phyloP scores from a whole-genome alignment of 2,329 filamentous ascomycete species.

The Ascomycota sp. region DNA sequence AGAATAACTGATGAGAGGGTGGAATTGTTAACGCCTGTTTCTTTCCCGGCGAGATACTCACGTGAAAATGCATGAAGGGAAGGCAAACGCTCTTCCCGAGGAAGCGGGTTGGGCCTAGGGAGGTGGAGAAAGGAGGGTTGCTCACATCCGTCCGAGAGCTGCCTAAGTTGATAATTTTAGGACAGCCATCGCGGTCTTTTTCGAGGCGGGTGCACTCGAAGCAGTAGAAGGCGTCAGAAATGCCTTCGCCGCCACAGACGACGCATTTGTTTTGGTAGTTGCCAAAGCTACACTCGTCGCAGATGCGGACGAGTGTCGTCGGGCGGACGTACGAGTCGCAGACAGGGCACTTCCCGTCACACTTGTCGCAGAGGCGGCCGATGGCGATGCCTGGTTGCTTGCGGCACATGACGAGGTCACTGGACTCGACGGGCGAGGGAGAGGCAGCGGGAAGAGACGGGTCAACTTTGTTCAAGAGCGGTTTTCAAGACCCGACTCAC shows the following conservation, averaged over 20 bases:
- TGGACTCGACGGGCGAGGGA: constrained; percentile 12
- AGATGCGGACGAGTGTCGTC: constrained; percentile 92
- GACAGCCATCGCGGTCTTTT: constrained; percentile 92
- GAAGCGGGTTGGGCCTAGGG: not conserved
- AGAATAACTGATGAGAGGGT: constrained; percentile 27
- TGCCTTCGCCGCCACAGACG: constrained; percentile 93
- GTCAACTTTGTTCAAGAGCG: not conserved
- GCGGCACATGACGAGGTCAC: constrained; percentile 98
- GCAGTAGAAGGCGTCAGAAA: constrained; percentile 97
- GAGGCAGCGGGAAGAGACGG: not conserved
- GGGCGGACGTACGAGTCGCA: constrained; percentile 98
- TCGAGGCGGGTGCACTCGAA: constrained; percentile 95
- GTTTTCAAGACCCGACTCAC: constrained; percentile 25
- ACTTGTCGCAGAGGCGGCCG: constrained; percentile 98
- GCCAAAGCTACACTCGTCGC: constrained; percentile 97
- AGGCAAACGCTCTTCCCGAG: no score
- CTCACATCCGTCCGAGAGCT: constrained; percentile 82
- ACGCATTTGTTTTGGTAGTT: constrained; percentile 99
- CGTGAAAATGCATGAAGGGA: no score
- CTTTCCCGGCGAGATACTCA: no score
- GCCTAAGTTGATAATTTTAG: constrained; percentile 97
- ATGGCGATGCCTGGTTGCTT: constrained; percentile 96
- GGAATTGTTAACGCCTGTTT: not conserved
- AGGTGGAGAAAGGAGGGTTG: constrained; percentile 4
- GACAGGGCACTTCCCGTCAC: constrained; percentile 96